Base-by-base conservation (phyloP, 768 basidiomycete species). In the Chalciporus piperatus region DNA sequence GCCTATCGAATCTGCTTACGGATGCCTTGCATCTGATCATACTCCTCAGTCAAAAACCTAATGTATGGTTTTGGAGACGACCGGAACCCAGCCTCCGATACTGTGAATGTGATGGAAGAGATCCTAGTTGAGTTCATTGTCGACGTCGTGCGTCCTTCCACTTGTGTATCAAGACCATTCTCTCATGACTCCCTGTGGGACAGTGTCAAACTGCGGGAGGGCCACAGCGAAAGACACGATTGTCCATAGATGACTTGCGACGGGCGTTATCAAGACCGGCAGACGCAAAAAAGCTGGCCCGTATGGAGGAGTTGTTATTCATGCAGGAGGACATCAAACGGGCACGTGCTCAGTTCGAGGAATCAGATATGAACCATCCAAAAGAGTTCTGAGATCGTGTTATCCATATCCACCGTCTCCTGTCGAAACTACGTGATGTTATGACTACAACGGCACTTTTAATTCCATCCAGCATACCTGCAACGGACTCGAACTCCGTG, bases 61-160 rank as follows among this genome's bases (percentile, higher is more conserved):
- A 92, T 93, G 92, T 95, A 92, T 63, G 92, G 90, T 25, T 97
- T 96, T 69, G 93, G 93, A 11, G 93, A 97, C 65, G 92, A 92
- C 64, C 78, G 87, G 14, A 89, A 91, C 58, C 90, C 92, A 1
- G 86, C 91, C 3, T 87, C 81, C 35, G 93, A 97, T 60, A 89
- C 89, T 0, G 89, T 94, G 23, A 86, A 83, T 57, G 88, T 95
- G 35, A 89, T 96, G 90, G 92, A 96, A 65, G 92, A 96, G 64
- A 92, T 96, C 47, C 72, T 96, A 45, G 81, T 93, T 39, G 92
- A 94, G 67, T 94, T 90, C 57, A 90, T 97, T 58, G 82, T 85
- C 28, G 93, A 97, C 60, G 79, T 96, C 11, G 93, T 96, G 64
- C 56, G 92, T 80, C 39, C 41, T 41, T 53, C 58, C 50, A 41